Conservation (phyloP, 139 green algal species). For the Parachlorella kessleri region DNA sequence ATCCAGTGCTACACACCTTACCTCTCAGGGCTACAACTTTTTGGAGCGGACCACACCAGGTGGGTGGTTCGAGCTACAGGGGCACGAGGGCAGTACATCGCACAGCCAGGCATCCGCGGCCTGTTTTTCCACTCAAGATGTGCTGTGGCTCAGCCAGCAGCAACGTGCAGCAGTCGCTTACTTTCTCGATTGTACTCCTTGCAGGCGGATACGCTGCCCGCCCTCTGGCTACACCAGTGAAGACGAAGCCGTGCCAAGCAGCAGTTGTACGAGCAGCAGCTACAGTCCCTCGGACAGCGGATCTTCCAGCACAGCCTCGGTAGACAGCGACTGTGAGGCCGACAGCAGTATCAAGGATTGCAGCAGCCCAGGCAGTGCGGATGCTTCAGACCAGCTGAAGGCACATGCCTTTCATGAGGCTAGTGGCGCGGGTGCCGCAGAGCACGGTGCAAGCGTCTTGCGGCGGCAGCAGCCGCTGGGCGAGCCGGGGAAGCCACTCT, state of each 20-base stretch:
- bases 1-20: constrained; percentile 44
- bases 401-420: too few relatives aligned
- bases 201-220: constrained; percentile 33
- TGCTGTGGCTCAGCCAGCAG: too few relatives aligned
- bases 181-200: not conserved
- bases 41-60: constrained; percentile 21
- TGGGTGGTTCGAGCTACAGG: not conserved
- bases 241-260: not conserved
- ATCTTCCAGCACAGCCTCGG: constrained; percentile 21
- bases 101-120: too few relatives aligned
- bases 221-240: not conserved
- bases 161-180: too few relatives aligned
- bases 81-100: too few relatives aligned
- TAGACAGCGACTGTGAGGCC: constrained; percentile 36
- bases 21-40: constrained; percentile 45
- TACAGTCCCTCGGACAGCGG: constrained; percentile 14
- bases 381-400: too few relatives aligned
- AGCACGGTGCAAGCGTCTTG: constrained; percentile 25
- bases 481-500: constrained; percentile 33
- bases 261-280: constrained; percentile 7
- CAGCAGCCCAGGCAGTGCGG: not conserved
- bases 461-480: constrained; percentile 18
- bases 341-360: too few relatives aligned
- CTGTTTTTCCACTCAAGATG: too few relatives aligned
- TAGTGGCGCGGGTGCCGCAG: too few relatives aligned